Evolutionary conservation across 2,329 filamentous ascomycete genomes (phyloP), one percentile per base, ranked within the genome.

Genomic region (Aspergillus hortae): DNA sequence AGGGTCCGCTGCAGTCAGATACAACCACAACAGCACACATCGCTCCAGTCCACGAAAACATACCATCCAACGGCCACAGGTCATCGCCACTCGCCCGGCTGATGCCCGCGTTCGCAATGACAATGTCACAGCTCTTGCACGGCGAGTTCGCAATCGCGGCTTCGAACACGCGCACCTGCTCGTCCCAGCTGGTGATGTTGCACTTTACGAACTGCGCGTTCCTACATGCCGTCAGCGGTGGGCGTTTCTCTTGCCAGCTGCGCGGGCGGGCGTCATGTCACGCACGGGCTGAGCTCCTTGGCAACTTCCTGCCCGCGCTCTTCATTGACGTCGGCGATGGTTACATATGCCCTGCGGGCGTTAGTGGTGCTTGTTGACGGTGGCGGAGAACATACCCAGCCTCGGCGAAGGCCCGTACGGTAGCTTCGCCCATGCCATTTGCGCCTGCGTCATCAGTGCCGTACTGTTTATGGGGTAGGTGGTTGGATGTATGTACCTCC

Each of bases 41-140:
- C 35, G n/a, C 35, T 11, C 1, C 0, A 38, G 35, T 7, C 11
- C 35, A 30, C n/a, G 11, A 27, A 5, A 21, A 40, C 44, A 5
- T 33, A 56, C 71, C 71, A 49, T 74, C 67, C 11, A 74, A 53
- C 12, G 61, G 65, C 67, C 70, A 76, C 17, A 77, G 44, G 42
- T 65, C 66, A 52, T 77, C 73, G 0, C 66, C 64, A 1, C 67
- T 57, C 25, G 63, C 62, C 25, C 59, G 54, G 17, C 54, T 57
- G 14, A 78, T 75, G 10, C 77, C 76, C 1, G 76, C 77, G 56
- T 79, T 79, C 1, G 76, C 75, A 48, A 79, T 72, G 11, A 79
- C 77, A 11, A 78, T 58, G 51, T 78, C 75, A 19, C 77, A 68
- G 45, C 69, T 72, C 0, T 72, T 67, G 21, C 60, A 56, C 0